These are phyloP conservation scores for Coffea canephora DNA, from an alignment of 257 asterid species.

Conservation along the genomic window DNA sequence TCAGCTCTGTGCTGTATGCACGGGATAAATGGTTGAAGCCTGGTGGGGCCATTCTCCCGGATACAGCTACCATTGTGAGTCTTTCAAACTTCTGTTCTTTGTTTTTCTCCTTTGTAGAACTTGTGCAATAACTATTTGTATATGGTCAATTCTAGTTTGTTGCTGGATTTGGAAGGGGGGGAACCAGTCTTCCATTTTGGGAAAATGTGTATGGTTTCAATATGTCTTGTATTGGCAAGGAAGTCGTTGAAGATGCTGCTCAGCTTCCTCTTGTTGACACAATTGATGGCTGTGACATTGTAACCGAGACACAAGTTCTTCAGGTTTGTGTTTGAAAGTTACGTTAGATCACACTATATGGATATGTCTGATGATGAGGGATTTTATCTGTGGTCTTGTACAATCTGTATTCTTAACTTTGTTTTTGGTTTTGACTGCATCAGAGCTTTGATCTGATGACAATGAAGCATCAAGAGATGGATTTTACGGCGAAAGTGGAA, in stretches of 20 bases:
- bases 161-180: conserved; percentile 96
- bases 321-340: conserved; percentile 48
- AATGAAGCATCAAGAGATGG: too few relatives aligned
- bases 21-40: conserved; percentile 96
- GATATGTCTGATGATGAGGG: too few relatives aligned
- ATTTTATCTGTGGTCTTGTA: too few relatives aligned
- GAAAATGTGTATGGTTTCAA: conserved; percentile 86
- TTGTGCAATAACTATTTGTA: conserved; percentile 11
- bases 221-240: conserved; percentile 81
- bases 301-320: conserved; percentile 68
- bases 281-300: conserved; percentile 53
- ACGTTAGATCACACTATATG: too few relatives aligned
- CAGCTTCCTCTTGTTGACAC: conserved; percentile 73
- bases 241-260: conserved; percentile 67
- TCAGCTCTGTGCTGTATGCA: conserved; percentile 78
- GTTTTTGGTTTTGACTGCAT: too few relatives aligned
- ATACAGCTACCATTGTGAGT: conserved; percentile 85
- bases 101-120: neutral
- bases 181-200: conserved; percentile 88
- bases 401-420: too few relatives aligned
- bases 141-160: conserved; percentile 46
- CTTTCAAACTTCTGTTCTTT: conserved; percentile 17
- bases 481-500: conserved; percentile 31
- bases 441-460: too few relatives aligned
- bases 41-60: conserved; percentile 95